Base-by-base conservation (phyloP, 495 filamentous ascomycete species). In the Zalerion maritima region DNA sequence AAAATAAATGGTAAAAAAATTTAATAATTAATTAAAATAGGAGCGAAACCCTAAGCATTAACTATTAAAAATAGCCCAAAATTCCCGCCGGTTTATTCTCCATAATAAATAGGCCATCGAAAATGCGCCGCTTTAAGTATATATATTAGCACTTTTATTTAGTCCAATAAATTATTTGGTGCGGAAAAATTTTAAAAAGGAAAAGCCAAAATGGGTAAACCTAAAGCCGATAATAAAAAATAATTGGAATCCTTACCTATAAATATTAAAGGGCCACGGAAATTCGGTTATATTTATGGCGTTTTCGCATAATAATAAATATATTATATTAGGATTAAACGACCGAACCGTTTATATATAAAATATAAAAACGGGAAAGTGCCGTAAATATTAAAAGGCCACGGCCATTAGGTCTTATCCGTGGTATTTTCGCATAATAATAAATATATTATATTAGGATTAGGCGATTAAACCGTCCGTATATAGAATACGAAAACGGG, bases 111-210 rank as follows among this genome's bases (percentile, higher is more conserved):
- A n/a, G n/a, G 23, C 26, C 11, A 40, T 46, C 18, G 24, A 35
- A 15, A 34, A 25, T 9, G 31, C 26, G 10, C 43, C 39, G 15
- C 32, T 46, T 4, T 39, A 46, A 21, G 25, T 25, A 9, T 46
- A 46, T 22, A 24, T 17, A 12, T 42, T 36, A 8, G 43, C 39
- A 6, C 35, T 46, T 3, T 20, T 42, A n/a, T 42, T 42, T 18
- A 42, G 39, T 28, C 43, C 35, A 4, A 12, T 4, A 1, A 19
- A 18, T 1, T 20, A 32, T 13, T 5, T 28, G 6, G 28, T 35
- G 6, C 16, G 40, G 14, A 21, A 32, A 3, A 11, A 14, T 15
- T 37, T 25, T 25, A 17, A 13, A 10, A 17, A 28, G 13, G 31
- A 38, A 14, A 26, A 23, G 9, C 37, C 32, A 5, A n/a, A 17